Percentiles rank a stretch among this genome's conserved stretches.
phyloP scores from a whole-genome alignment of 1,284 basidiomycete genomes.

The Cryptococcus deneoformans region DNA sequence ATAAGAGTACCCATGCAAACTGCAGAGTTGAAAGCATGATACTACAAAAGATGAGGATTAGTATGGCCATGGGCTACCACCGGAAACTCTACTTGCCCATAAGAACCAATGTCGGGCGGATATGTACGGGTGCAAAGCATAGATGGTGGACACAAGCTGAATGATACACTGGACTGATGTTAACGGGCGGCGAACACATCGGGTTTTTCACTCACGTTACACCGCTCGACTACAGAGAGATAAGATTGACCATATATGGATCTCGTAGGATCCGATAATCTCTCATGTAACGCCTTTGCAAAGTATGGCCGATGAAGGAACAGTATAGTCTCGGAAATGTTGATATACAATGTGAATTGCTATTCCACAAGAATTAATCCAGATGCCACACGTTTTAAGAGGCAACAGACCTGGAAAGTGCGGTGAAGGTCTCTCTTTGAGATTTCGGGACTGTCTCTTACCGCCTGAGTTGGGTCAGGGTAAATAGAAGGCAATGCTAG shows the following conservation, averaged over 20 bases:
- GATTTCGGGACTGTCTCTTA: slow-evolving; percentile 16
- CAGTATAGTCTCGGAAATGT: slow-evolving; percentile 26
- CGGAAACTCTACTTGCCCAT: slow-evolving; percentile 6
- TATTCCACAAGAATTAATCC: neutral
- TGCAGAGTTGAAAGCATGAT: slow-evolving; percentile 31
- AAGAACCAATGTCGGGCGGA: slow-evolving; percentile 33
- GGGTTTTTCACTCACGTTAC: slow-evolving; percentile 18
- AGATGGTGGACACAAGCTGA: slow-evolving; percentile 21
- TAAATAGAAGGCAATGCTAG: slow-evolving; percentile 22
- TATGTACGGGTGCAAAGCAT: slow-evolving; percentile 24
- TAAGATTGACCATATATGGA: slow-evolving; percentile 28
- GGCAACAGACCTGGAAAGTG: neutral
- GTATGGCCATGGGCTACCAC: too few relatives aligned
- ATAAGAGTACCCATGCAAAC: slow-evolving; percentile 32
- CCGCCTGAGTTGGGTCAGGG: slow-evolving; percentile 14
- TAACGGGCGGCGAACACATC: neutral
- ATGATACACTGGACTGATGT: slow-evolving; percentile 19
- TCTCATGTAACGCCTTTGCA: slow-evolving; percentile 30
- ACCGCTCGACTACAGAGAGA: slow-evolving; percentile 30
- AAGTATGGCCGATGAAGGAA: slow-evolving; percentile 35
- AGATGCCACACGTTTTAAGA: neutral
- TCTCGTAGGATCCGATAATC: slow-evolving; percentile 24
- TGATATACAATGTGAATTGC: slow-evolving; percentile 30
- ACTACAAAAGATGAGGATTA: neutral
- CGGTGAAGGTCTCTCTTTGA: slow-evolving; percentile 19